Percentiles rank a stretch among this genome's conserved stretches.
Evolutionary conservation across 768 basidiomycete genomes (phyloP).

Genomic region (Russula dissimulans): DNA sequence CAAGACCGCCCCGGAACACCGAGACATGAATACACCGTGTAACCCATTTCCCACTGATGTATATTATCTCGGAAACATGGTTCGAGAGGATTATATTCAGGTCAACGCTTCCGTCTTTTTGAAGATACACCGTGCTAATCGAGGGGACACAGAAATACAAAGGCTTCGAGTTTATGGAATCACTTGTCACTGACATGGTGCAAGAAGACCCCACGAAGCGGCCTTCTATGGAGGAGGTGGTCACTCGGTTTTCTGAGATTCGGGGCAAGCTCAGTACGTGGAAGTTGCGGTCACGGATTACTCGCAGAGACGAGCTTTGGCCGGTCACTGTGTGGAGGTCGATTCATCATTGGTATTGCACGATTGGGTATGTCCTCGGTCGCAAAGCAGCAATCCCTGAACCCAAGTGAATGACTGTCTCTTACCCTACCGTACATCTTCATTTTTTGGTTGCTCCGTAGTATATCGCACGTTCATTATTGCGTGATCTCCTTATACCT

Average conservation of each 20-base stretch:
- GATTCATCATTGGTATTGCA: neutral
- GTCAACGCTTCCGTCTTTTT: conserved; percentile 12
- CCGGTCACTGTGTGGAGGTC: neutral
- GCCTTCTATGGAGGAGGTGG: too few species aligned
- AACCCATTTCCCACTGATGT: conserved; percentile 30
- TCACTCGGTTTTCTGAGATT: neutral
- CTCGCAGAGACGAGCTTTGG: neutral
- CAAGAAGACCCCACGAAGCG: conserved; percentile 9
- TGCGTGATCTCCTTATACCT: neutral
- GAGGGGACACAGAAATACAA: neutral
- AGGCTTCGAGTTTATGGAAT: conserved; percentile 27
- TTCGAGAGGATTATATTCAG: conserved; percentile 22
- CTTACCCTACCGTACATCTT: too few species aligned
- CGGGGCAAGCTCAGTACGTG: conserved; percentile 16
- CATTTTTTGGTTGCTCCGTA: too few species aligned
- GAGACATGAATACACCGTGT: neutral
- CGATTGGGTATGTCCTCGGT: too few species aligned
- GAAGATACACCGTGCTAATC: neutral
- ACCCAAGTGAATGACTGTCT: too few species aligned
- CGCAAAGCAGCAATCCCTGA: too few species aligned
- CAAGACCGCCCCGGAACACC: conserved; percentile 29
- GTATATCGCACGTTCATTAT: too few species aligned
- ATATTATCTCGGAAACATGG: conserved; percentile 28
- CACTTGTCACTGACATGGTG: conserved; percentile 28
- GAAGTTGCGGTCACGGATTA: conserved; percentile 28